Conservation (phyloP, 331 rosid species). For the Spiraea crenata region DNA sequence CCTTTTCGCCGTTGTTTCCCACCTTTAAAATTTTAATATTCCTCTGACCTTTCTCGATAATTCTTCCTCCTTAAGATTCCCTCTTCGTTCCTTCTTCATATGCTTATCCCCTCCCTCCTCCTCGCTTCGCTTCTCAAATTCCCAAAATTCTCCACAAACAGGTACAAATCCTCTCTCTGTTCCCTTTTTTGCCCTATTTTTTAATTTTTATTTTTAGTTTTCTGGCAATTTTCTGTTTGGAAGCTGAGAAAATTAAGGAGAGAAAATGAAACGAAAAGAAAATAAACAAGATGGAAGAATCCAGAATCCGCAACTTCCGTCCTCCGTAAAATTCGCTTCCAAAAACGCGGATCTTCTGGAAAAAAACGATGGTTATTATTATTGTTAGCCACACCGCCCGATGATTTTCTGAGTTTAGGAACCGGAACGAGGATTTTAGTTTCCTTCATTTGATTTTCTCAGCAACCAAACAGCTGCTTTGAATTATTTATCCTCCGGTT, state of each 20-base stretch:
- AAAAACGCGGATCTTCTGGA: slow-evolving; percentile 6
- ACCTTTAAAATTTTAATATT: slow-evolving; percentile 21
- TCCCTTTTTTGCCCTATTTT: too few species aligned
- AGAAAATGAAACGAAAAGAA: neutral
- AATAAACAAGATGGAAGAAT: slow-evolving; percentile 3
- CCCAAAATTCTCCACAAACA: neutral
- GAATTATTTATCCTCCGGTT: neutral
- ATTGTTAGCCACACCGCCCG: neutral
- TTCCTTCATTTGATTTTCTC: neutral
- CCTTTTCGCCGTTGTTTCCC: slow-evolving; percentile 46
- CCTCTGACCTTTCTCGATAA: slow-evolving; percentile 9
- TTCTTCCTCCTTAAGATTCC: slow-evolving; percentile 42
- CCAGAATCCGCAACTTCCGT: slow-evolving; percentile 7
- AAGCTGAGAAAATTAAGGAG: slow-evolving; percentile 2
- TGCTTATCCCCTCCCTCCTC: slow-evolving; percentile 6
- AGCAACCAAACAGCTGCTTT: neutral
- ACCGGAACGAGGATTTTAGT: neutral
- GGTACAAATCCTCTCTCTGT: slow-evolving; percentile 1
- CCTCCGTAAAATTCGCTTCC: neutral
- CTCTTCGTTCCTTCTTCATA: neutral
- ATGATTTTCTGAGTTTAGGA: neutral
- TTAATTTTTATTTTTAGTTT: neutral
- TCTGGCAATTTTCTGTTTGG: slow-evolving; percentile 9
- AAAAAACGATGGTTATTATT: neutral
- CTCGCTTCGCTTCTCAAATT: neutral